Percentiles rank a stretch among this genome's conserved stretches.
Evolutionary conservation across 495 filamentous ascomycete species (phyloP).

Genomic region (Trypethelium eluteriae): DNA sequence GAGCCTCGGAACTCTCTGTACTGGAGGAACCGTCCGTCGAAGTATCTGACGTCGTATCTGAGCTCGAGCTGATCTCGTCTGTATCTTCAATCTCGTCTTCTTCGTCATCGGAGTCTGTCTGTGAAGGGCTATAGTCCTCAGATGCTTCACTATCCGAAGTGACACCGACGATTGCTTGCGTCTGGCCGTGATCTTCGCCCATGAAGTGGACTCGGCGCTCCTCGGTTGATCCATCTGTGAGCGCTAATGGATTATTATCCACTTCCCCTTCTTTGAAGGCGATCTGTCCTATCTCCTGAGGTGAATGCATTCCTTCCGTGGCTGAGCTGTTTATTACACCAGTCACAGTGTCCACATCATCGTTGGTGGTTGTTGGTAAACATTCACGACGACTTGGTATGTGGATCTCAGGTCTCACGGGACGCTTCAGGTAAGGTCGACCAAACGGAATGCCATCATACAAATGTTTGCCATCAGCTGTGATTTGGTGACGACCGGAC

Average conservation of each 20-base stretch:
- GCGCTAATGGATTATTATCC: neutral
- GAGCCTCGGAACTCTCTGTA: neutral
- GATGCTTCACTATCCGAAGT: neutral
- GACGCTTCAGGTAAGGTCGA: conserved; percentile 54
- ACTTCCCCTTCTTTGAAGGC: neutral
- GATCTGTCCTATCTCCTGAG: conserved; percentile 1
- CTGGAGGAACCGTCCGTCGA: neutral
- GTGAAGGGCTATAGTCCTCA: conserved; percentile 2
- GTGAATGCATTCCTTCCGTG: conserved; percentile 28
- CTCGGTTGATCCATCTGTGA: neutral
- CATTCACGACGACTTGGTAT: conserved; percentile 73
- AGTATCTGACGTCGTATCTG: neutral
- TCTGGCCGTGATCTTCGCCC: neutral
- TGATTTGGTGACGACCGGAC: conserved; percentile 78
- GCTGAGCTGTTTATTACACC: conserved; percentile 28
- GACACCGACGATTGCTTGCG: neutral
- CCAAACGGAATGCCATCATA: conserved; percentile 89
- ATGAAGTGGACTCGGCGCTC: neutral
- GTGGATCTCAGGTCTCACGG: conserved; percentile 57
- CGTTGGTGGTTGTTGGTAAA: conserved; percentile 43
- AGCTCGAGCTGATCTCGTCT: conserved; percentile 18
- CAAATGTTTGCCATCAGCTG: conserved; percentile 69
- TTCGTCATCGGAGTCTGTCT: neutral
- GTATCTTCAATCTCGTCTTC: conserved; percentile 10
- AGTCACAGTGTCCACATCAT: conserved; percentile 36